These are phyloP conservation scores for Glonium stellatum DNA, from an alignment of 495 filamentous ascomycete genomes.

Conservation along the genomic window DNA sequence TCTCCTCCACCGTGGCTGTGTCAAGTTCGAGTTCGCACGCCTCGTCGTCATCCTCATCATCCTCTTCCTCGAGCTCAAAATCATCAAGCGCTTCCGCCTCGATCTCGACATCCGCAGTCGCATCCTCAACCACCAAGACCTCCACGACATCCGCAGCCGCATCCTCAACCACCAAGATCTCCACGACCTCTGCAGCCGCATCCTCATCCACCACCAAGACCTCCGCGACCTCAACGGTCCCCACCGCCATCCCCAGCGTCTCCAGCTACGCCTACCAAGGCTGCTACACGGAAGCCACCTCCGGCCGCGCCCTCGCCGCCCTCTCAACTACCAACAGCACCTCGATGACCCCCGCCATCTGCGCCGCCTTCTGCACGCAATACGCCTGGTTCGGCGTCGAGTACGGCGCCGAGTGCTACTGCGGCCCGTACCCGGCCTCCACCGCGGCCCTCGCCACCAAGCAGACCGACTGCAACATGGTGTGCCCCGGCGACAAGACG, in stretches of 20 bases:
- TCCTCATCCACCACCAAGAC: neutral
- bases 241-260: neutral
- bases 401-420: constrained; percentile 20
- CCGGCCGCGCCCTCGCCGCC: constrained; percentile 7
- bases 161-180: neutral
- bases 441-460: constrained; percentile 1
- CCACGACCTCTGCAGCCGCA: neutral
- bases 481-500: constrained; percentile 39
- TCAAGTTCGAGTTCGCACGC: neutral
- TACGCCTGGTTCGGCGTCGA: constrained; percentile 25
- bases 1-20: neutral
- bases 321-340: constrained; percentile 2
- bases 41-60: neutral
- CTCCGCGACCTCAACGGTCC: neutral
- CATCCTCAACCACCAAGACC: constrained; percentile 2
- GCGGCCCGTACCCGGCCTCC: constrained; percentile 5
- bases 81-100: neutral
- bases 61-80: neutral
- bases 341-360: constrained; percentile 14
- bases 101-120: neutral
- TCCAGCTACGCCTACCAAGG: constrained; percentile 6
- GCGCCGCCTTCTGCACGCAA: constrained; percentile 13
- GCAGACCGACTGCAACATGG: constrained; percentile 43
- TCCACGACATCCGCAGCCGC: neutral
- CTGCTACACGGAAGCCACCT: constrained; percentile 11